These are phyloP conservation scores for Dalbergia cochinchinensis DNA, from an alignment of 306 rosid genomes.

Conservation along the genomic window DNA sequence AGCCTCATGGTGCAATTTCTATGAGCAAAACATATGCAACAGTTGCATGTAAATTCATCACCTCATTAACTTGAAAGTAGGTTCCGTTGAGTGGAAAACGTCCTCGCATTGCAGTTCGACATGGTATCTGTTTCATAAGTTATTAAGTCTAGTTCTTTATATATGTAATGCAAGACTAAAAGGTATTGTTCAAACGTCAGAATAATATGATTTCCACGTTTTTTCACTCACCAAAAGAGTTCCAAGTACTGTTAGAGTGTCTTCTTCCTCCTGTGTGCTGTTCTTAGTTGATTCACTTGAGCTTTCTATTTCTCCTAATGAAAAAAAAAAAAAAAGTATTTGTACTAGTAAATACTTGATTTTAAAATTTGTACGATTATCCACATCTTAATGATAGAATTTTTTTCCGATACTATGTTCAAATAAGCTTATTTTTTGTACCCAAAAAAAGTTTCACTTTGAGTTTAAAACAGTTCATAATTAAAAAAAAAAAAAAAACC, in stretches of 20 bases:
- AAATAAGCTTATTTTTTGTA: no score
- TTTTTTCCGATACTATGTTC: not conserved
- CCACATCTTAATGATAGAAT: not conserved
- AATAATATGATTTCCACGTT: not conserved
- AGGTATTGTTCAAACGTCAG: not conserved
- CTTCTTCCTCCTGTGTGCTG: constrained; percentile 41
- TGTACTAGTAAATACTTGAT: not conserved
- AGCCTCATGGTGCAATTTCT: not conserved
- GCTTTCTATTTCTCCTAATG: constrained; percentile 38
- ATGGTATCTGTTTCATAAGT: constrained; percentile 65
- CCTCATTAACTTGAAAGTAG: constrained; percentile 88
- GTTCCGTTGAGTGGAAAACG: constrained; percentile 81
- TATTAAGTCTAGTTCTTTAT: not conserved
- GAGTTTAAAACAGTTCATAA: no score
- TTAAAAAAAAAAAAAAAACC: no score
- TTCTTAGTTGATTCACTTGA: constrained; percentile 33
- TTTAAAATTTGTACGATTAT: not conserved
- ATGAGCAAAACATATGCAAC: not conserved
- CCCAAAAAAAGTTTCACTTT: no score
- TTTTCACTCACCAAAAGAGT: constrained; percentile 69
- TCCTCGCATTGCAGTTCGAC: constrained; percentile 68
- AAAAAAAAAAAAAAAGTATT: not conserved
- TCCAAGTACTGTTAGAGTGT: constrained; percentile 55
- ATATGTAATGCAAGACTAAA: not conserved
- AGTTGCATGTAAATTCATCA: constrained; percentile 15